Percentiles rank a stretch among this genome's conserved stretches.
Conservation (phyloP, 495 filamentous ascomycete species). For the Penicillium paxilli region DNA sequence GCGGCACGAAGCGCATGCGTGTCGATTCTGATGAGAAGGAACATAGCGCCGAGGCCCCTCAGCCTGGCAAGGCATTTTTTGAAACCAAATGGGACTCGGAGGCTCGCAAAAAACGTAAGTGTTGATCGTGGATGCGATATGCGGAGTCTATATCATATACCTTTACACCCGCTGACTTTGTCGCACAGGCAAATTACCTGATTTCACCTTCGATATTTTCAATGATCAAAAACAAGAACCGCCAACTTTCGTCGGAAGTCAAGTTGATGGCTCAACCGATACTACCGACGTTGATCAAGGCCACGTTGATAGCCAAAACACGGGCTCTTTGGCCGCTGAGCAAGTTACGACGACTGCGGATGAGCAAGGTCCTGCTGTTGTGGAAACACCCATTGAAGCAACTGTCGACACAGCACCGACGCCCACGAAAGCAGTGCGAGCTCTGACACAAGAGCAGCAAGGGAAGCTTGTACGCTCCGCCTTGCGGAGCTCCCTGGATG, state of each 20-base stretch:
- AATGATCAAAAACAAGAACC: constrained; percentile 9
- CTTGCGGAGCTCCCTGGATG: constrained; percentile 44
- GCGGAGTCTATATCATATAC: background rate
- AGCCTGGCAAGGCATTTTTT: constrained; percentile 36
- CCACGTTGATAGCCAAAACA: background rate
- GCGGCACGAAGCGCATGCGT: constrained; percentile 50
- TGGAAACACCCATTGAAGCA: constrained; percentile 1
- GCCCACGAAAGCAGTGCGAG: constrained; percentile 17
- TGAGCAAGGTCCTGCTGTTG: no score
- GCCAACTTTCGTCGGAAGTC: background rate
- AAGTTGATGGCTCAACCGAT: background rate
- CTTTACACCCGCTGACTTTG: background rate
- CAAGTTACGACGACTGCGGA: no score
- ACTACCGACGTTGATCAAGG: background rate
- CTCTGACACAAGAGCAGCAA: constrained; percentile 34
- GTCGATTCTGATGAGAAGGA: constrained; percentile 21
- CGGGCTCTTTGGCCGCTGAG: background rate
- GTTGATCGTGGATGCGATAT: background rate
- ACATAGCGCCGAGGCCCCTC: background rate
- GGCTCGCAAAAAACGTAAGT: constrained; percentile 43
- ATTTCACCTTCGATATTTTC: constrained; percentile 19
- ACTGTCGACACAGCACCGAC: constrained; percentile 7
- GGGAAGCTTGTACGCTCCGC: constrained; percentile 43
- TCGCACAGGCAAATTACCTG: constrained; percentile 40
- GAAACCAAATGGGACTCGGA: constrained; percentile 44